A percentile compares a stretch with the other conserved stretches of the same genome.
phyloP scores from a whole-genome alignment of 2,329 filamentous ascomycete genomes.

The Pseudopithomyces chartarum region DNA sequence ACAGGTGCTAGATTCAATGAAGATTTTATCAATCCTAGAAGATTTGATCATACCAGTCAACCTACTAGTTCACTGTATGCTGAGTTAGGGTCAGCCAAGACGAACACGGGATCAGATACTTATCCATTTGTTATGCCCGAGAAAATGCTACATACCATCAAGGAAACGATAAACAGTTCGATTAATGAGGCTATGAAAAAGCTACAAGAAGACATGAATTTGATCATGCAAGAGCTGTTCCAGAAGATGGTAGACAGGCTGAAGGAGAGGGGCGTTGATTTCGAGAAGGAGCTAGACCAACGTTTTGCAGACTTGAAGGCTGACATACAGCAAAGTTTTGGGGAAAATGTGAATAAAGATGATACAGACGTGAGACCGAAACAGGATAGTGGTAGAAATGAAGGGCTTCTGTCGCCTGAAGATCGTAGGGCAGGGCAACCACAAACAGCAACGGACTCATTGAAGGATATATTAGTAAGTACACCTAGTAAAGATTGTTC shows the following conservation, averaged over 20 bases:
- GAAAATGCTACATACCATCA: background rate
- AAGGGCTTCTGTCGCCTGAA: background rate
- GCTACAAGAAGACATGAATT: background rate
- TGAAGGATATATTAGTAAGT: background rate
- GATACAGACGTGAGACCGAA: background rate
- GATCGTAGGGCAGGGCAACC: background rate
- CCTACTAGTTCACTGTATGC: too few species aligned
- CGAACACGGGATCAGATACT: too few species aligned
- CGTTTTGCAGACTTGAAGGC: background rate
- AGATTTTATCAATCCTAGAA: too few species aligned
- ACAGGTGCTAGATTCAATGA: background rate
- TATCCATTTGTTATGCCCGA: background rate
- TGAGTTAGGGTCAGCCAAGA: too few species aligned
- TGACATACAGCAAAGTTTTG: background rate
- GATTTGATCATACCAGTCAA: too few species aligned
- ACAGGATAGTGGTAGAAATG: background rate
- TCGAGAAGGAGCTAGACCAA: background rate
- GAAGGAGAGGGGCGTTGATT: background rate
- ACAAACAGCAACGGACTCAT: background rate
- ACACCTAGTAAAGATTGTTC: background rate
- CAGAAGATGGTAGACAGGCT: background rate
- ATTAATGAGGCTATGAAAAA: background rate
- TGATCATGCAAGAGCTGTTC: background rate
- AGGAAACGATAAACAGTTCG: background rate
- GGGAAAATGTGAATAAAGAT: too few species aligned